Percentiles rank a stretch among this genome's conserved stretches.
These are phyloP conservation scores for Pseudogymnoascus sp. DNA, from an alignment of 2,329 filamentous ascomycete species.

Conservation along the genomic window DNA sequence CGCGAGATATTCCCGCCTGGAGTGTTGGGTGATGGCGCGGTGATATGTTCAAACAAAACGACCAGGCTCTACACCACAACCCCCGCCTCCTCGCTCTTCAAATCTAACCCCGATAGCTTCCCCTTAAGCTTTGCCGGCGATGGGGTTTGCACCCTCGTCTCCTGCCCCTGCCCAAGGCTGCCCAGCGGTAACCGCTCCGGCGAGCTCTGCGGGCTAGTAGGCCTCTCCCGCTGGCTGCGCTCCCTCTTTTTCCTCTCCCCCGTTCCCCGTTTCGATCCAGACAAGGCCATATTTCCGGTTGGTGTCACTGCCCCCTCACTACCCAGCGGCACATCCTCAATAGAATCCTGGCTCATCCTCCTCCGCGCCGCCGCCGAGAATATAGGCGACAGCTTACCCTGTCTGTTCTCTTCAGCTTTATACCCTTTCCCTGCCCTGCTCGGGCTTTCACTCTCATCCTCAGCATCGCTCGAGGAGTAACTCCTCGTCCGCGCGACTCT, in stretches of 20 bases:
- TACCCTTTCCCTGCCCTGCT: not conserved
- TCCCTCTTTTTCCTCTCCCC: not conserved
- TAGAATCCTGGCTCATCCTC: not conserved
- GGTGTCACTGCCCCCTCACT: not conserved
- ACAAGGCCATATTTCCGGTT: not conserved
- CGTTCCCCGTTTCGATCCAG: not conserved
- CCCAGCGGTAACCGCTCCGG: not conserved
- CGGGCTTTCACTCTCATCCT: slow-evolving; percentile 1
- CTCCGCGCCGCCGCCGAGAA: not conserved
- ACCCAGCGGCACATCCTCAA: not conserved
- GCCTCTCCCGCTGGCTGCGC: not conserved
- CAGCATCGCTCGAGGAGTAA: not conserved
- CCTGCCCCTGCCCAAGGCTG: not conserved
- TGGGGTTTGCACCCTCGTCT: not conserved
- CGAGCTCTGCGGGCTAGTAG: not conserved
- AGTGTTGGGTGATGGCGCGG: not conserved
- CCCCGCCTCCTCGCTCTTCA: not conserved
- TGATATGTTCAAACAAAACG: not conserved
- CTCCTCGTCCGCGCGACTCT: not conserved
- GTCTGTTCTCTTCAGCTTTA: not conserved
- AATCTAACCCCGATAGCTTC: not conserved
- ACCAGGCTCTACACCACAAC: not conserved
- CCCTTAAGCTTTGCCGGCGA: not conserved
- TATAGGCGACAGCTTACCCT: not conserved
- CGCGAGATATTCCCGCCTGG: not conserved